Evolutionary conservation across 2,329 filamentous ascomycete genomes (phyloP).

Genomic region (Paraconiothyrium brasiliense): DNA sequence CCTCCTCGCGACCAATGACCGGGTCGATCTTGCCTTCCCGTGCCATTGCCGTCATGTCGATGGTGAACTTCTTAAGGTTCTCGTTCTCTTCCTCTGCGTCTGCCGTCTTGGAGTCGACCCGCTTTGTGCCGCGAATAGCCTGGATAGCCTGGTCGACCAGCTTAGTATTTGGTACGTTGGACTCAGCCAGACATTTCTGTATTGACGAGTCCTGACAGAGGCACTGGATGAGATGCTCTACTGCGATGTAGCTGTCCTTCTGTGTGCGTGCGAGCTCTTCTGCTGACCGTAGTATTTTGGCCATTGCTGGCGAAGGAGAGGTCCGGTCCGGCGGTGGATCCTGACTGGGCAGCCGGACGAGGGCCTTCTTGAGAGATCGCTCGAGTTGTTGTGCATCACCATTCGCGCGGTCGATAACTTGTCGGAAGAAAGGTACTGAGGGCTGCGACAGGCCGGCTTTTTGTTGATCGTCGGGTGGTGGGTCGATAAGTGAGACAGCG

Average conservation of each 20-base stretch:
- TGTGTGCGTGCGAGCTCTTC: constrained; percentile 95
- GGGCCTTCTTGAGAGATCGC: constrained; percentile 85
- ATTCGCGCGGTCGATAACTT: constrained; percentile 92
- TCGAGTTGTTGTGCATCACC: constrained; percentile 91
- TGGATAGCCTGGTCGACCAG: constrained; percentile 90
- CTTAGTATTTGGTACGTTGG: constrained; percentile 91
- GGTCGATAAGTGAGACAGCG: constrained; percentile 81
- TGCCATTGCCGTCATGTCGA: constrained; percentile 97
- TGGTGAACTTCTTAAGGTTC: constrained; percentile 97
- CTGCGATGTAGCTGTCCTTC: constrained; percentile 92
- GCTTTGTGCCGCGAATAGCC: constrained; percentile 88
- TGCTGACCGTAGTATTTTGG: constrained; percentile 82
- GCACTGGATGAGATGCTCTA: constrained; percentile 91
- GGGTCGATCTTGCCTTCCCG: constrained; percentile 98
- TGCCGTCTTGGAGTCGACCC: constrained; percentile 95
- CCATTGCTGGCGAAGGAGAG: constrained; percentile 81
- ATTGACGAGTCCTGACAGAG: constrained; percentile 81
- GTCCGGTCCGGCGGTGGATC: constrained; percentile 92
- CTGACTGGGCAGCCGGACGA: constrained; percentile 92
- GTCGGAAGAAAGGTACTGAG: constrained; percentile 82
- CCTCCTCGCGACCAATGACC: constrained; percentile 95
- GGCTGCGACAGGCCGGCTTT: constrained; percentile 62
- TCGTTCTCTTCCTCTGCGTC: constrained; percentile 93
- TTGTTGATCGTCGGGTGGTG: constrained; percentile 77
- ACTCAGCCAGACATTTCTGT: constrained; percentile 78